Base-by-base conservation (phyloP, 345 rosid species). In the Acer yangbiense region DNA sequence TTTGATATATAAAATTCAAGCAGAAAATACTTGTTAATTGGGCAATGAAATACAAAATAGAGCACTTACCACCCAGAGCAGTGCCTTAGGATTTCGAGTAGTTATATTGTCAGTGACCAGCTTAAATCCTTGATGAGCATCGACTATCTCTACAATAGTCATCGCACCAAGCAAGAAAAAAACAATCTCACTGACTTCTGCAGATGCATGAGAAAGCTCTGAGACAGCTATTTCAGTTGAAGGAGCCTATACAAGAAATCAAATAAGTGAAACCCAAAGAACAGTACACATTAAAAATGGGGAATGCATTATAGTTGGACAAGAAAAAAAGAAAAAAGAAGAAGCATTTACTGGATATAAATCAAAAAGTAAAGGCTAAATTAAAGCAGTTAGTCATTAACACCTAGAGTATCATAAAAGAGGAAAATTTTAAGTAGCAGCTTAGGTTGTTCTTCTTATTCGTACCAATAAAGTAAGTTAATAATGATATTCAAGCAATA, bases 81-180 rank as follows among this genome's bases (percentile, higher is more conserved):
- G 91, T 27, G 94, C 83, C 72, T 74, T 85, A 17, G 97, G 98
- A 76, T 92, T 92, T 83, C 98, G 88, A 85, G 99, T 90, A 55
- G 97, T 96, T 77, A 96, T 96, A 85, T 89, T 92, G 85, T 96
- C 98, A 27, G 98, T 96, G 76, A 96, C 98, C 61, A 96, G 87
- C 88, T 96, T 96, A 89, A 96, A 96, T 72, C 99, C 99, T 91
- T 96, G 99, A 86, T 96, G 99, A 70, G 99, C 98, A 84, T 96
- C 99, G 68, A 96, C 94, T 70, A 95, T 93, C 90, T 95, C 98
- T 52, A 93, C 98, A 32, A 96, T 96, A 61, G 99, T 96, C 99
- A 96, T 96, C 25, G 99, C 99, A 13, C 99, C 99, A 12, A 96
- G 97, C 85, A 96, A 79, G 90, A 96, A 96, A 77, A 96, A 94